Conservation (phyloP, 768 basidiomycete genomes). For the Leccinum pellstonianum region DNA sequence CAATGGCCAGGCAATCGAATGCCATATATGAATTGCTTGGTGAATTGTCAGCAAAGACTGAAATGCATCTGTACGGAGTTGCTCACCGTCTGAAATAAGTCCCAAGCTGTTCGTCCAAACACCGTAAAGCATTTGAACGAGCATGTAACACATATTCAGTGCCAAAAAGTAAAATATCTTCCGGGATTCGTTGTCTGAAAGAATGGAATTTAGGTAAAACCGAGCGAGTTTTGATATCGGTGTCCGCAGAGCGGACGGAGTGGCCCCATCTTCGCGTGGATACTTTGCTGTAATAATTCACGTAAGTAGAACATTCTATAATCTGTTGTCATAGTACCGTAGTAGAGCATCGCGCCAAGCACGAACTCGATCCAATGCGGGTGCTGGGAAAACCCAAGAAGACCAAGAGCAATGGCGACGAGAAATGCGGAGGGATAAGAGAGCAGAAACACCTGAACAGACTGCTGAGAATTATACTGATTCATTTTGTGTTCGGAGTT, state of each 20-base stretch:
- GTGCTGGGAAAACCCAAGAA: constrained; percentile 60
- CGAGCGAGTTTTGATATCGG: constrained; percentile 54
- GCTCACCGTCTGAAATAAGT: constrained; percentile 91
- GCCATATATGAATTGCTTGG: constrained; percentile 98
- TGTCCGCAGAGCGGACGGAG: constrained; percentile 46
- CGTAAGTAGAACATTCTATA: constrained; percentile 9
- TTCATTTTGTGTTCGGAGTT: constrained; percentile 48
- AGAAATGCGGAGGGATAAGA: constrained; percentile 56
- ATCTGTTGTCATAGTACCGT: constrained; percentile 45
- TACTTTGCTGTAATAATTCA: constrained; percentile 45
- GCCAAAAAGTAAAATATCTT: constrained; percentile 97
- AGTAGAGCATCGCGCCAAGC: constrained; percentile 57
- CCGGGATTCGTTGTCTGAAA: constrained; percentile 88
- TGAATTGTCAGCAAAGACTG: constrained; percentile 4
- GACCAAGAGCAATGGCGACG: constrained; percentile 53
- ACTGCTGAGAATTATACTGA: constrained; percentile 47
- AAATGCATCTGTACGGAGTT: not conserved
- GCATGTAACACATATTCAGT: constrained; percentile 94
- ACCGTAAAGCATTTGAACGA: constrained; percentile 95
- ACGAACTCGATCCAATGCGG: constrained; percentile 59
- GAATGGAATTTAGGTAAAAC: constrained; percentile 84
- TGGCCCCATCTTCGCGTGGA: constrained; percentile 44
- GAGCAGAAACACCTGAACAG: constrained; percentile 54
- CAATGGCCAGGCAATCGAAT: constrained; percentile 98
- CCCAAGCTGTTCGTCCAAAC: constrained; percentile 98